These are phyloP conservation scores for Kernera saxatilis DNA, from an alignment of 345 rosid genomes.

Conservation along the genomic window DNA sequence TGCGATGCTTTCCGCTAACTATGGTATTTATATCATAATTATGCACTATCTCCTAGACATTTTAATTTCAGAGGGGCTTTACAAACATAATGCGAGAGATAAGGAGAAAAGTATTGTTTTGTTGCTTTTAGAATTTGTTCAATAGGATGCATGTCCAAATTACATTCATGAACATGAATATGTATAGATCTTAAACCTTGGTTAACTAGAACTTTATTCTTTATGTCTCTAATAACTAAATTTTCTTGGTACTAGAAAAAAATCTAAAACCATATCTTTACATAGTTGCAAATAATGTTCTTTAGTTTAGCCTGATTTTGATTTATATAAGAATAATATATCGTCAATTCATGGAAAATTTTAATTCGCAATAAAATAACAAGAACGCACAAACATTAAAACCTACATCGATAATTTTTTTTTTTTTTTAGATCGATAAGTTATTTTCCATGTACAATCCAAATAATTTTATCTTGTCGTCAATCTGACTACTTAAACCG, in stretches of 20 bases:
- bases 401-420: no score
- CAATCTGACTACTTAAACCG: not conserved
- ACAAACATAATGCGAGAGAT: not conserved
- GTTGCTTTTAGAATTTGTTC: not conserved
- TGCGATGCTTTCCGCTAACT: not conserved
- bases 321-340: not conserved
- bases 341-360: not conserved
- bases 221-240: not conserved
- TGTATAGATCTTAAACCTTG: not conserved
- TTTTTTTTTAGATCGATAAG: no score
- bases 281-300: not conserved
- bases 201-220: not conserved
- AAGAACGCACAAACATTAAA: not conserved
- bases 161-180: constrained; percentile 3
- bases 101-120: not conserved
- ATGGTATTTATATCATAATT: not conserved
- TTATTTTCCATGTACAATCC: not conserved
- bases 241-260: not conserved
- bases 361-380: not conserved
- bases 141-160: not conserved
- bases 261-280: not conserved
- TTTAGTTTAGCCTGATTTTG: not conserved
- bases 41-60: not conserved
- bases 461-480: not conserved
- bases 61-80: not conserved